Evolutionary conservation across 2,329 filamentous ascomycete species (phyloP), one percentile per base, ranked within the genome.

Genomic region (Colletotrichum sp.): DNA sequence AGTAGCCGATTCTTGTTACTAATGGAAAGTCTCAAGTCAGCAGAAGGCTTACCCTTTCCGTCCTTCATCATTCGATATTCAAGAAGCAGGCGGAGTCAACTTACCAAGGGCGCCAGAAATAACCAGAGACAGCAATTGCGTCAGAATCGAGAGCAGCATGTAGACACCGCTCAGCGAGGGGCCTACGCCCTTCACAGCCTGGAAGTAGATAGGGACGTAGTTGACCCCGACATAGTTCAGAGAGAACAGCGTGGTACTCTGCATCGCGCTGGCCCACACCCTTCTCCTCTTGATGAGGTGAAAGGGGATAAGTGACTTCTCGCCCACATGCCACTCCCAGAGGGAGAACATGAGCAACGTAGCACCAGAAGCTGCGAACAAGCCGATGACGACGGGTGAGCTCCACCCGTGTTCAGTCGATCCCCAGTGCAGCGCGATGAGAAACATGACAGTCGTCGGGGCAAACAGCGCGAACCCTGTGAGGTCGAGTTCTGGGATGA

Each of bases 301-400:
- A 49, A 49, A 49, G 1, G 44, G 44, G 1, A 22, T 49, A 0
- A 49, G 44, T 0, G 44, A 49, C 44, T 8, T 49, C 44, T 49
- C 44, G 11, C 44, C 44, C 1, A 49, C n/a, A 0, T 49, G 44
- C 44, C 44, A 49, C 0, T 49, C 44, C 44, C 44, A 49, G 44
- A 49, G 0, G n/a, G 44, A 13, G n/a, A 49, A 49, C 0, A 49
- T 4, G 2, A 22, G 0, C 44, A 49, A 49, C 0, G 44, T 8
- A 1, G 19, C 44, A 49, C 44, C n/a, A 49, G 44, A 49, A 49
- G 44, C 44, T 0, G 44, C 44, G n/a, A 49, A 49, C 9, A 49
- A 22, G 11, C 44, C 11, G 44, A 49, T 49, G 44, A 49, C 44
- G n/a, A 1, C 0, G 3, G 44, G n/a, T 0, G 44, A 49, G 44